Conservation (phyloP, 768 basidiomycete genomes). For the Pleurotus citrinopileatus region DNA sequence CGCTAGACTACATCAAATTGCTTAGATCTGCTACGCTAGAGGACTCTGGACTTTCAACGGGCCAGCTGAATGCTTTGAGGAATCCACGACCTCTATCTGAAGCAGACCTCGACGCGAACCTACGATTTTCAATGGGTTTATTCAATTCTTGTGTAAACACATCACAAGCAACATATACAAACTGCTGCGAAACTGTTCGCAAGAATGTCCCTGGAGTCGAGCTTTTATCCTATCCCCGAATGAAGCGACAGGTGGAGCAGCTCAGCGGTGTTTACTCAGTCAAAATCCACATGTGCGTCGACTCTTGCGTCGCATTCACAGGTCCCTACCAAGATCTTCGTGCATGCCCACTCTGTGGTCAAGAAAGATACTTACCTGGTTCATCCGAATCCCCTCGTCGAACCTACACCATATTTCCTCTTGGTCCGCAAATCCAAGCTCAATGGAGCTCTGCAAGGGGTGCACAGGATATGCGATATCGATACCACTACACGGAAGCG, state of each 20-base stretch:
- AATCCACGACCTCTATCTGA: conserved; percentile 9
- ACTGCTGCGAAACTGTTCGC: not conserved
- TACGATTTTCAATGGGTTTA: not conserved
- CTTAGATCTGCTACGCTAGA: conserved; percentile 17
- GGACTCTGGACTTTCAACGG: conserved; percentile 11
- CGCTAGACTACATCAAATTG: conserved; percentile 12
- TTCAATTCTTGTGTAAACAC: not conserved
- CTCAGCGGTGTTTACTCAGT: conserved; percentile 29
- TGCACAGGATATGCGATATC: conserved; percentile 21
- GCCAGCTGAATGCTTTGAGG: conserved; percentile 10
- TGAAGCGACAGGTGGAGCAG: conserved; percentile 14
- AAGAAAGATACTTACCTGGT: conserved; percentile 21
- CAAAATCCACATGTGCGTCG: conserved; percentile 33
- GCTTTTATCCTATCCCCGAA: conserved; percentile 7
- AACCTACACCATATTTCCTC: conserved; percentile 31
- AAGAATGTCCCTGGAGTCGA: not conserved
- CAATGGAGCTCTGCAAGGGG: conserved; percentile 17
- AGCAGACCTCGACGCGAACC: not conserved
- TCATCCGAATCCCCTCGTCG: conserved; percentile 17
- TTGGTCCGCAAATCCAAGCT: conserved; percentile 37
- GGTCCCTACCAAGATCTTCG: conserved; percentile 27
- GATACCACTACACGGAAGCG: conserved; percentile 13
- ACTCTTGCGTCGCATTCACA: conserved; percentile 35
- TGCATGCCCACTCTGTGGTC: conserved; percentile 23
- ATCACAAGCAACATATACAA: not conserved